These are phyloP conservation scores for Ogataea siamensis DNA, from an alignment of 805 yeast species.

Conservation along the genomic window DNA sequence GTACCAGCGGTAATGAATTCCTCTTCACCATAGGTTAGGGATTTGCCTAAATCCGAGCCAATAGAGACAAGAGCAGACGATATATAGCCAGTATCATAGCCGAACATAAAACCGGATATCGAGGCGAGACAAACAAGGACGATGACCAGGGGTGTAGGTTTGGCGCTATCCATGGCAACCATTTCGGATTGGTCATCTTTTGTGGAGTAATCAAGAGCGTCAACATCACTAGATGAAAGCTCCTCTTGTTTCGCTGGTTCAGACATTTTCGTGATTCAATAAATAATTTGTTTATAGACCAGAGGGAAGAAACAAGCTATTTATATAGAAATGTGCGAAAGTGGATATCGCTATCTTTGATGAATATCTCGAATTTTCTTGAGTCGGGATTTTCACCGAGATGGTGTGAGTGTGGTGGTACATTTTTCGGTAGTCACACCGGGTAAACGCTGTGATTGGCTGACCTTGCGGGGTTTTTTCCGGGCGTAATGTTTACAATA, in stretches of 20 bases:
- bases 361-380: constrained; percentile 14
- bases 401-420: constrained; percentile 2
- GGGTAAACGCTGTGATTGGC: constrained; percentile 10
- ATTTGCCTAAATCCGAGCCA: constrained; percentile 67
- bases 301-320: neutral
- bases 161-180: constrained; percentile 40
- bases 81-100: constrained; percentile 96
- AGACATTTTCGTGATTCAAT: neutral
- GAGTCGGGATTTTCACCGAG: constrained; percentile 19
- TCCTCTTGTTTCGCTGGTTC: constrained; percentile 1
- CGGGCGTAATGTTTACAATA: neutral
- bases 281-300: neutral
- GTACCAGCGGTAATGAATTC: constrained; percentile 94
- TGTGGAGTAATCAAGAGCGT: constrained; percentile 7
- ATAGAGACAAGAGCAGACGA: constrained; percentile 89
- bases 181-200: constrained; percentile 8
- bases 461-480: constrained; percentile 1
- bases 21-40: constrained; percentile 71
- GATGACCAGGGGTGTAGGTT: constrained; percentile 63
- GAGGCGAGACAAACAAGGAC: constrained; percentile 74
- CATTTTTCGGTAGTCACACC: constrained; percentile 7
- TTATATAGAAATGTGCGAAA: neutral
- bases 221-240: constrained; percentile 2
- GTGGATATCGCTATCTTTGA: constrained; percentile 3
- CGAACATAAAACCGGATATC: constrained; percentile 94